Evolutionary conservation across 1,284 basidiomycete genomes (phyloP).

Genomic region (Wolfiporia cocos): DNA sequence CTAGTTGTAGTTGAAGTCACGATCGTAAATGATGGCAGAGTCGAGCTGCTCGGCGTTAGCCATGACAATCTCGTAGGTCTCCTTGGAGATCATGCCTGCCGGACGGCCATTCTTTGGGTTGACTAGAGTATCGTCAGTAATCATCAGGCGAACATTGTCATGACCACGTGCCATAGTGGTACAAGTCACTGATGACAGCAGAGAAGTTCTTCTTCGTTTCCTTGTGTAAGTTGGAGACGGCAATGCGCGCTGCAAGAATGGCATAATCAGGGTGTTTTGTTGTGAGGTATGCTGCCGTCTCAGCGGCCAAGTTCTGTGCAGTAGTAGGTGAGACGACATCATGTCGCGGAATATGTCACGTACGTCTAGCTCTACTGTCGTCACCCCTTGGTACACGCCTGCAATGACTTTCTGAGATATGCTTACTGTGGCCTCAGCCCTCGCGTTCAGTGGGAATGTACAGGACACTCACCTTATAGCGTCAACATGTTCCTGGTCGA

Average conservation of each 20-base stretch:
- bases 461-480: slow-evolving; percentile 74
- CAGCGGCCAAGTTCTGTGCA: slow-evolving; percentile 82
- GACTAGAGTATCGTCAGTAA: slow-evolving; percentile 38
- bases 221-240: slow-evolving; percentile 98
- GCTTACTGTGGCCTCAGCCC: slow-evolving; percentile 30
- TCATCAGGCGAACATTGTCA: neutral
- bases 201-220: slow-evolving; percentile 98
- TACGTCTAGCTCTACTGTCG: slow-evolving; percentile 96
- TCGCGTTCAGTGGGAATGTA: neutral
- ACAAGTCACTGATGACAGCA: slow-evolving; percentile 86
- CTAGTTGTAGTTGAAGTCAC: slow-evolving; percentile 97
- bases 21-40: slow-evolving; percentile 95
- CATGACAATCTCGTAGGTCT: slow-evolving; percentile 82
- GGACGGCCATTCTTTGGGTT: slow-evolving; percentile 93
- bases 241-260: slow-evolving; percentile 96
- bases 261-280: slow-evolving; percentile 98
- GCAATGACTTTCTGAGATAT: slow-evolving; percentile 93
- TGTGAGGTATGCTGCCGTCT: slow-evolving; percentile 97
- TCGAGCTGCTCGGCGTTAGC: slow-evolving; percentile 84
- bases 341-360: slow-evolving; percentile 22
- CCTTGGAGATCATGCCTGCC: slow-evolving; percentile 90
- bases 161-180: slow-evolving; percentile 68
- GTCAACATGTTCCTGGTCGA: slow-evolving; percentile 91
- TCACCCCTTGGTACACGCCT: slow-evolving; percentile 94
- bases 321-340: slow-evolving; percentile 1